phyloP scores from a whole-genome alignment of 2,329 filamentous ascomycete genomes.

The Ascochyta clinopodiicola region DNA sequence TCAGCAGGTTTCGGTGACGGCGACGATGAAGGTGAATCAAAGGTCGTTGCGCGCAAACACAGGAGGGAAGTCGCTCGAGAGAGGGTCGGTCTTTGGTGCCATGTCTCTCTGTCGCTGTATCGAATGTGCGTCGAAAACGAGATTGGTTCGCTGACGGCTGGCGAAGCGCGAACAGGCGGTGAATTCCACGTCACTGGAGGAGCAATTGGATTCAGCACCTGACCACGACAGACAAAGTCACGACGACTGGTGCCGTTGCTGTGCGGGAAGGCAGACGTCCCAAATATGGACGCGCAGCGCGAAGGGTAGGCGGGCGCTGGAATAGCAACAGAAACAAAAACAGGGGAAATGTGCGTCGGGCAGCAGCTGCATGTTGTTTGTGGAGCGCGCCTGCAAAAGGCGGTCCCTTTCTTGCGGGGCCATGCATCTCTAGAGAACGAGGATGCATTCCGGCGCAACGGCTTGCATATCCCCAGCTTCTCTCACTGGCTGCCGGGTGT shows the following conservation, averaged over 20 bases:
- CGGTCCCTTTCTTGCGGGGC: conserved; percentile 3
- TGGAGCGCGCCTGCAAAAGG: conserved; percentile 6
- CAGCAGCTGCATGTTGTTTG: conserved; percentile 17
- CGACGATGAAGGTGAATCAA: conserved; percentile 5
- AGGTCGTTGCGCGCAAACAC: conserved; percentile 32
- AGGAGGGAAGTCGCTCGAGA: conserved; percentile 46
- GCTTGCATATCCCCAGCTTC: conserved; percentile 10
- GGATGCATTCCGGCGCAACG: conserved; percentile 24
- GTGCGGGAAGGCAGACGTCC: conserved; percentile 1
- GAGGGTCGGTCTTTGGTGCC: conserved; percentile 45
- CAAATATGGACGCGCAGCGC: not conserved
- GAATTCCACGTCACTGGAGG: conserved; percentile 34
- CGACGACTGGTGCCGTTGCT: not conserved
- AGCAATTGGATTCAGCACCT: conserved; percentile 17
- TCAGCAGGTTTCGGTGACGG: not conserved
- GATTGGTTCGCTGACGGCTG: conserved; percentile 12
- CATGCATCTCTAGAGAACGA: conserved; percentile 24
- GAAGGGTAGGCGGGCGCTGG: not conserved
- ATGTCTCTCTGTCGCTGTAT: conserved; percentile 29
- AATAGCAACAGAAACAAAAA: not conserved
- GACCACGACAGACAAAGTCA: not conserved
- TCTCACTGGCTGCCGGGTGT: conserved; percentile 19
- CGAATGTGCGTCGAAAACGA: not conserved
- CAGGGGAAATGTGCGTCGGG: conserved; percentile 9
- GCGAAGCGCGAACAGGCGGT: conserved; percentile 25